A percentile compares a stretch with the other conserved stretches of the same genome.
These are phyloP conservation scores for Hydnum rufescens DNA, from an alignment of 768 basidiomycete species.

Conservation along the genomic window DNA sequence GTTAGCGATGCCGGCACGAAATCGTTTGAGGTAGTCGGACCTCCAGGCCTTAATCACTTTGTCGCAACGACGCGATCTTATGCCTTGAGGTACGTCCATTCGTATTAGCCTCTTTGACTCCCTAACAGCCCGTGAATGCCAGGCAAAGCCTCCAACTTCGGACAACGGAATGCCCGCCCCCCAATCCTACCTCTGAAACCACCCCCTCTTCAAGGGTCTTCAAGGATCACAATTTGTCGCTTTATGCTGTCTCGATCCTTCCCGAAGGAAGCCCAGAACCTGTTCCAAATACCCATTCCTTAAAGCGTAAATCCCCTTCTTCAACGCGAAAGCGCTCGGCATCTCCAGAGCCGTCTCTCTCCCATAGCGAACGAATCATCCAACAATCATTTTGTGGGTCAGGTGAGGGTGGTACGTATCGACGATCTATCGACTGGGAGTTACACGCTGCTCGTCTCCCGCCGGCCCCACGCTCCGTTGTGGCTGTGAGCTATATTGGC, in stretches of 20 bases:
- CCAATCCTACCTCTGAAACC: slow-evolving; percentile 9
- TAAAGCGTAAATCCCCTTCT: slow-evolving; percentile 16
- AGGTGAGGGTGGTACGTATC: slow-evolving; percentile 10
- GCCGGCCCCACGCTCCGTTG: slow-evolving; percentile 1
- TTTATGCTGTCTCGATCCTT: slow-evolving; percentile 38
- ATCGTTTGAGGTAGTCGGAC: slow-evolving; percentile 45
- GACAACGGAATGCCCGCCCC: slow-evolving; percentile 24
- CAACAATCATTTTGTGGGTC: slow-evolving; percentile 15
- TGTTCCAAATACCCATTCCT: not conserved
- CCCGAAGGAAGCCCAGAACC: slow-evolving; percentile 3
- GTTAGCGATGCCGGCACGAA: slow-evolving; percentile 49
- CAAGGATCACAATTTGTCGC: slow-evolving; percentile 40
- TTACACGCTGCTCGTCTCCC: slow-evolving; percentile 6
- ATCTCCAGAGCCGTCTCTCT: not conserved
- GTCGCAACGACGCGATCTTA: slow-evolving; percentile 53
- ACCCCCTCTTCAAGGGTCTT: slow-evolving; percentile 19
- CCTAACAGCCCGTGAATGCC: not conserved
- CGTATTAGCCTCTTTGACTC: not conserved
- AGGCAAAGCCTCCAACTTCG: slow-evolving; percentile 34
- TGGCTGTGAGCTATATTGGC: slow-evolving; percentile 20
- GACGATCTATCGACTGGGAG: slow-evolving; percentile 3
- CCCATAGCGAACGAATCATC: not conserved
- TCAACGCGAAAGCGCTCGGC: slow-evolving; percentile 6
- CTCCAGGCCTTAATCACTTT: slow-evolving; percentile 48
- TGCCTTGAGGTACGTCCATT: slow-evolving; percentile 34